Evolutionary conservation across 2,329 filamentous ascomycete genomes (phyloP).

Genomic region (Scortechinia acanthostroma): DNA sequence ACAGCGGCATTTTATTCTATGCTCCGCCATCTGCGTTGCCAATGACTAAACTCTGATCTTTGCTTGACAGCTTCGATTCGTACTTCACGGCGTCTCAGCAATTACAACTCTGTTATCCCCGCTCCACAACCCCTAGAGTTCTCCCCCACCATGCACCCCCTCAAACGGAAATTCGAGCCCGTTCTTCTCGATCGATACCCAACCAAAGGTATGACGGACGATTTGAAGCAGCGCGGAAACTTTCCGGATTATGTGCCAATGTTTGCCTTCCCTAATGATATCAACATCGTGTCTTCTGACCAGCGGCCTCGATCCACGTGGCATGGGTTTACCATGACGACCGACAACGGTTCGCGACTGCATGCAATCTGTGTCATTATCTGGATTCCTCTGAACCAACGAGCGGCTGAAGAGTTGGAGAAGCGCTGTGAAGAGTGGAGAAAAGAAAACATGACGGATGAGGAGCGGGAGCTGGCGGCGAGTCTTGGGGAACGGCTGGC

Average conservation of each 20-base stretch:
- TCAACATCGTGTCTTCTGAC: slow-evolving; percentile 91
- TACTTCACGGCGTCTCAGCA: slow-evolving; percentile 61
- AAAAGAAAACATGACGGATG: slow-evolving; percentile 79
- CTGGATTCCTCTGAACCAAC: slow-evolving; percentile 79
- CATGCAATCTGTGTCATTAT: slow-evolving; percentile 87
- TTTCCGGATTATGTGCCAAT: slow-evolving; percentile 98
- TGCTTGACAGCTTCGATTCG: neutral
- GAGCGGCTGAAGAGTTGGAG: slow-evolving; percentile 78
- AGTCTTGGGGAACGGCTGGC: slow-evolving; percentile 85
- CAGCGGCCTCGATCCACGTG: slow-evolving; percentile 91
- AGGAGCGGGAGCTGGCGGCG: slow-evolving; percentile 84
- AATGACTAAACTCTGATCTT: too few relatives aligned
- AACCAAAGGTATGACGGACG: slow-evolving; percentile 73
- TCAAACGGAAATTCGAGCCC: slow-evolving; percentile 89
- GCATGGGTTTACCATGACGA: slow-evolving; percentile 98
- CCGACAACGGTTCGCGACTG: slow-evolving; percentile 81
- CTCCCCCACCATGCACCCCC: slow-evolving; percentile 87
- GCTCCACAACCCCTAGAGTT: slow-evolving; percentile 82
- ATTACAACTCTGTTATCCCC: slow-evolving; percentile 97
- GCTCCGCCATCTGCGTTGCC: slow-evolving; percentile 6
- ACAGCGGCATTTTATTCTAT: slow-evolving; percentile 5
- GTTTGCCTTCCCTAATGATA: slow-evolving; percentile 98
- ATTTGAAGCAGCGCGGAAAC: slow-evolving; percentile 70
- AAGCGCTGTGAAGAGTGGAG: slow-evolving; percentile 77
- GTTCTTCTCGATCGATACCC: slow-evolving; percentile 94